These are phyloP conservation scores for Endogone sp. DNA, from an alignment of 192 early-diverging fungal species.

Conservation along the genomic window DNA sequence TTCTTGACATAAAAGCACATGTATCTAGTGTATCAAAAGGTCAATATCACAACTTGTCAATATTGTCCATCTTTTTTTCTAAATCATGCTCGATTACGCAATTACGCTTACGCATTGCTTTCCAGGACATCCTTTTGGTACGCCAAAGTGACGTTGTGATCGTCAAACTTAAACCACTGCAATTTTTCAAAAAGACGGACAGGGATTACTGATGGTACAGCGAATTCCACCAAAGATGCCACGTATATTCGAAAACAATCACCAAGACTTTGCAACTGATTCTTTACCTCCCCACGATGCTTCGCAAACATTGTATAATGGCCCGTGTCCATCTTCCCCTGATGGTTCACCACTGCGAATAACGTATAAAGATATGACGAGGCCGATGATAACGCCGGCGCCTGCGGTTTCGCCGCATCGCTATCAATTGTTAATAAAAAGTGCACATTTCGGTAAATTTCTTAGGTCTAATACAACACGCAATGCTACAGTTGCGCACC, in stretches of 20 bases:
- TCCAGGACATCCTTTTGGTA: slow-evolving; percentile 72
- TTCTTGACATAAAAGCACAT: slow-evolving; percentile 88
- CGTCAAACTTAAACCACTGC: slow-evolving; percentile 90
- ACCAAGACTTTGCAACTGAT: too few relatives aligned
- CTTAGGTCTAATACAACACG: too few relatives aligned
- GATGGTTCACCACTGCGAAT: slow-evolving; percentile 91
- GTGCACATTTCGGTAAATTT: too few relatives aligned
- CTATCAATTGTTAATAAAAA: too few relatives aligned
- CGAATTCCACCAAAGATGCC: too few relatives aligned
- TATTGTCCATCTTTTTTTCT: background rate
- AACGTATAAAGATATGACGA: slow-evolving; percentile 74
- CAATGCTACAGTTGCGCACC: too few relatives aligned
- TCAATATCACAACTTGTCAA: too few relatives aligned
- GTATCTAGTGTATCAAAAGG: slow-evolving; percentile 51
- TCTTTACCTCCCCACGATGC: slow-evolving; percentile 64
- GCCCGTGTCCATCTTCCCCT: slow-evolving; percentile 89
- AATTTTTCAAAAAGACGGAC: background rate
- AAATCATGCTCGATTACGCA: background rate
- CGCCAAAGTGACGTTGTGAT: slow-evolving; percentile 69
- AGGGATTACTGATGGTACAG: too few relatives aligned
- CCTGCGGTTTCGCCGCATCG: background rate
- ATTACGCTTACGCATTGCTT: slow-evolving; percentile 54
- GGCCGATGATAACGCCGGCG: slow-evolving; percentile 1
- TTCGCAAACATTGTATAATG: slow-evolving; percentile 89
- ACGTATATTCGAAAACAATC: too few relatives aligned